Conservation (phyloP, 768 basidiomycete species). For the Amanita molliuscula region DNA sequence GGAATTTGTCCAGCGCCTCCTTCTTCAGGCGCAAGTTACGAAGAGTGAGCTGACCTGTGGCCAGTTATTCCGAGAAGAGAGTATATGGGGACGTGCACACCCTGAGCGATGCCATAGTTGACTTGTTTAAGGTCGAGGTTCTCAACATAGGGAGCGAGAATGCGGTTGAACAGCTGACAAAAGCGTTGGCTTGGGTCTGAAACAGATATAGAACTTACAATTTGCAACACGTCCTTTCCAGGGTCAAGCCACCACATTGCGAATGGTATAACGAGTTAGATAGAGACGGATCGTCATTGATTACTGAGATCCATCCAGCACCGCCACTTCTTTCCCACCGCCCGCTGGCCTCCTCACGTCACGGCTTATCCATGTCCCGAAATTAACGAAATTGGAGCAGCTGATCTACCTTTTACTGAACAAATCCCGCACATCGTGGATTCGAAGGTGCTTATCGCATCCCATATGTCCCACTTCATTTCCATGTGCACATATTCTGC, state of each 20-base stretch:
- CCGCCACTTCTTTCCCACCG: slow-evolving; percentile 3
- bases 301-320: background rate
- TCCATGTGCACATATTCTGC: background rate
- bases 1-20: slow-evolving; percentile 89
- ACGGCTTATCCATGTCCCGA: background rate
- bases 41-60: slow-evolving; percentile 63
- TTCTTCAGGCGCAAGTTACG: slow-evolving; percentile 82
- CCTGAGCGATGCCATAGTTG: slow-evolving; percentile 87
- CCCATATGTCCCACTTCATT: background rate
- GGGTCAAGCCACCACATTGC: slow-evolving; percentile 84
- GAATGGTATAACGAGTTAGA: background rate
- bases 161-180: slow-evolving; percentile 72
- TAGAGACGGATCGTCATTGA: slow-evolving; percentile 4
- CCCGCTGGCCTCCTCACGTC: background rate
- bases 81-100: slow-evolving; percentile 22
- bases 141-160: slow-evolving; percentile 91
- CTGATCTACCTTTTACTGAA: background rate
- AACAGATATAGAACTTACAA: slow-evolving; percentile 35
- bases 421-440: background rate
- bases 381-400: background rate
- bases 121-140: slow-evolving; percentile 93
- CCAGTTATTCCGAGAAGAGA: slow-evolving; percentile 6
- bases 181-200: background rate
- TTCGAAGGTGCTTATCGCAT: background rate
- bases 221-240: slow-evolving; percentile 74